These are phyloP conservation scores for Eucalyptus urophylla DNA, from an alignment of 345 rosid genomes.

Conservation along the genomic window DNA sequence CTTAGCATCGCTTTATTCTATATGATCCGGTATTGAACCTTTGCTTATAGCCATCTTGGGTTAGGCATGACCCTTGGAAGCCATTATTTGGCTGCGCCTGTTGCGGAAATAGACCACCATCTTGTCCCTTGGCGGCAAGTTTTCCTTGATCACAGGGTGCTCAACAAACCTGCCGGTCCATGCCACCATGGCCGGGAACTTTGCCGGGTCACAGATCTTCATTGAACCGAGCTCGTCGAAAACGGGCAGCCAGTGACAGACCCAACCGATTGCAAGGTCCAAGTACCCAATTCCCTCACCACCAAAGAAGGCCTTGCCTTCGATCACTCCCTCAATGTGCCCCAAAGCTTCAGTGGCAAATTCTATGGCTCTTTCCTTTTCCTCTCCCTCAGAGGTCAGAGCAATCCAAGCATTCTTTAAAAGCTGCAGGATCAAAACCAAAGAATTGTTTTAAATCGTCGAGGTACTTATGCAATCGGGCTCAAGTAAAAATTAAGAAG, in stretches of 20 bases:
- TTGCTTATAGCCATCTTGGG: background rate
- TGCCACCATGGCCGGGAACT: conserved; percentile 3
- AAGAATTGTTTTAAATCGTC: background rate
- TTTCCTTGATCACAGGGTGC: conserved; percentile 8
- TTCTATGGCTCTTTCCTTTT: background rate
- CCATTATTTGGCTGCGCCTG: background rate
- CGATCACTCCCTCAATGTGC: conserved; percentile 10
- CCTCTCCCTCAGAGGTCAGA: background rate
- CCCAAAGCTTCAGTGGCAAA: conserved; percentile 3
- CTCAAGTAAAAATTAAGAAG: background rate
- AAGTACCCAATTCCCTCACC: conserved; percentile 16
- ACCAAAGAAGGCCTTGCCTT: conserved; percentile 8
- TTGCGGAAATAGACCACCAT: background rate
- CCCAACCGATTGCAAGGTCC: conserved; percentile 15
- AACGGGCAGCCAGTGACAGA: conserved; percentile 9
- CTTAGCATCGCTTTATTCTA: background rate
- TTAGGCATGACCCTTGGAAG: background rate
- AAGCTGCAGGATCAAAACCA: background rate
- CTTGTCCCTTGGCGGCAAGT: conserved; percentile 10
- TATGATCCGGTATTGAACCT: background rate
- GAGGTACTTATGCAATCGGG: background rate
- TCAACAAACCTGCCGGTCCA: conserved; percentile 10
- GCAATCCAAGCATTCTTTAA: background rate
- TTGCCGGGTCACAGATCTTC: background rate
- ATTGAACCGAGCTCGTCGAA: conserved; percentile 14